Base-by-base conservation (phyloP, 768 basidiomycete genomes). In the Boletus speciosus region DNA sequence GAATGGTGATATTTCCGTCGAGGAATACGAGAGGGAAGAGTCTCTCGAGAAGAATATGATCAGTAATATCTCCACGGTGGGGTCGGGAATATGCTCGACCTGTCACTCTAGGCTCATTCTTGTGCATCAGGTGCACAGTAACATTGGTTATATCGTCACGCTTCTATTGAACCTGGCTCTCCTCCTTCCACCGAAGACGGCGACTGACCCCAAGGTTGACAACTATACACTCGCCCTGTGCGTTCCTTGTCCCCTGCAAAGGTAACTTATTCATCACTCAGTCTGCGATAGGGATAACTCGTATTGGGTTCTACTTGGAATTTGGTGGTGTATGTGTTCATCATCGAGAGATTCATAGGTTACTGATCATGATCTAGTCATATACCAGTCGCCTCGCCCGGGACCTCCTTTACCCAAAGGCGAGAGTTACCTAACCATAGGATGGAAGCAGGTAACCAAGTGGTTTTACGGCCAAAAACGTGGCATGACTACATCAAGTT, bases 31-130 rank as follows among this genome's bases (percentile, higher is more conserved):
- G 61, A 64, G 58, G 16, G 88, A 88, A 62, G 88, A 91, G 61
- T 87, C 85, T 32, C 61, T 92, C 41, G 88, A 92, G 72, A 90
- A 90, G 78, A 93, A 90, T 56, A 73, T 84, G 57, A 87, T 93
- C 54, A 89, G 90, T 63, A 92, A 90, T 61, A 88, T 91, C 58
- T 88, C 85, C 63, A 91, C 86, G 40, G 90, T 90, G 44, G 45
- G 78, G 59, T 4, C 16, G 9, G 9, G n/a, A 21, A 36, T 31
- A 5, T 6, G 1, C 16, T 3, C 6, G 35, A 23, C n/a, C 25
- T 42, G 15, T n/a, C 21, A 11, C 1, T 36, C 2, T 37, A 23
- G 23, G 14, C 37, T 42, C 19, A 41, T 25, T 10, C 10, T 29
- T 35, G 44, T 23, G 15, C 36, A 25, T 49, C 48, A 90, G 89